Evolutionary conservation across 495 filamentous ascomycete genomes (phyloP).

Genomic region (Massariosphaeria phaeospora): DNA sequence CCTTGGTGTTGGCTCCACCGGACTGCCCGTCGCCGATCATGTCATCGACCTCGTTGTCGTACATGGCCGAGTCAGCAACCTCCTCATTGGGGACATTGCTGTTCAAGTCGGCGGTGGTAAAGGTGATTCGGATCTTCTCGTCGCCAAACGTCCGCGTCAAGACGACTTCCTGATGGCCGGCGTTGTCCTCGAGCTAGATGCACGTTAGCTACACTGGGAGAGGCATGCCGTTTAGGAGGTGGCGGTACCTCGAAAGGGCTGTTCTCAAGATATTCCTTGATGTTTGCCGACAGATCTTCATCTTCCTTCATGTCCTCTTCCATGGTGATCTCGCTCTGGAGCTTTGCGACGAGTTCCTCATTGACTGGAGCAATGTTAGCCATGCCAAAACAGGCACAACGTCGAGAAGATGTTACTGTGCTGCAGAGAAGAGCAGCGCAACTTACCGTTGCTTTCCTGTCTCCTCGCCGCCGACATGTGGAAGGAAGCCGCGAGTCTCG

Average conservation of each 20-base stretch:
- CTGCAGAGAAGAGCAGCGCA: conserved; percentile 38
- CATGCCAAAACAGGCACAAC: too few relatives aligned
- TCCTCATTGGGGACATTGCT: conserved; percentile 48
- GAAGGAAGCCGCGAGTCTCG: conserved; percentile 60
- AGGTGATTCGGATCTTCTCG: conserved; percentile 89
- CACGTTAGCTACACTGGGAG: background rate
- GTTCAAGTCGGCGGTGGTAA: conserved; percentile 88
- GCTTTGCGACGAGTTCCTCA: conserved; percentile 69
- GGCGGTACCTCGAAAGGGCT: conserved; percentile 51
- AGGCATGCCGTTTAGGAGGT: background rate
- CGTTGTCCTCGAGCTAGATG: conserved; percentile 63
- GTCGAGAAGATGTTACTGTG: too few relatives aligned
- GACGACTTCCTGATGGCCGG: conserved; percentile 80
- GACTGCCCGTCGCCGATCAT: conserved; percentile 41
- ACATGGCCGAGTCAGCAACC: conserved; percentile 44
- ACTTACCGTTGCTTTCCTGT: conserved; percentile 18
- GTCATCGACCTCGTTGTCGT: conserved; percentile 37
- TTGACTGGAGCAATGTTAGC: conserved; percentile 46
- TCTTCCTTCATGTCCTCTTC: conserved; percentile 54
- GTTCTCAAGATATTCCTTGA: conserved; percentile 71
- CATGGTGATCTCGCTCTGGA: conserved; percentile 68
- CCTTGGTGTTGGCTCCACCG: conserved; percentile 52
- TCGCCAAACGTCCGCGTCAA: conserved; percentile 78
- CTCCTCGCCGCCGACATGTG: conserved; percentile 53
- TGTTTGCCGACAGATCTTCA: conserved; percentile 54